Conservation (phyloP, 495 filamentous ascomycete species). For the Cenococcum geophilum region DNA sequence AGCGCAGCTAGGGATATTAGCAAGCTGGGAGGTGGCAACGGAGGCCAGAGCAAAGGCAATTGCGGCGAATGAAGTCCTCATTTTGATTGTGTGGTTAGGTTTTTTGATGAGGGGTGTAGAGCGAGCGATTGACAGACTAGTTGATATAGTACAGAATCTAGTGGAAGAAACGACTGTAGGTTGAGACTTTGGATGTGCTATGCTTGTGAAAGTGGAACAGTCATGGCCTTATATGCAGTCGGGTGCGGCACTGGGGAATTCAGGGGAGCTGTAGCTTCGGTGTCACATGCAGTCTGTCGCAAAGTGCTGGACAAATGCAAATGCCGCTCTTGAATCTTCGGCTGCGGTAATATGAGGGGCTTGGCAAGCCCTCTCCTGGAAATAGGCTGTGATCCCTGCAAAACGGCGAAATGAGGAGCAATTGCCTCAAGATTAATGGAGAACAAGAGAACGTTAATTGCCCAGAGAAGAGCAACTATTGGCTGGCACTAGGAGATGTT, state of each 20-base stretch:
- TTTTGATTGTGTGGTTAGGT: slow-evolving; percentile 29
- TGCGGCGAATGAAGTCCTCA: slow-evolving; percentile 41
- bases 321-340: slow-evolving; percentile 2
- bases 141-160: neutral
- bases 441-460: neutral
- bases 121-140: slow-evolving; percentile 10
- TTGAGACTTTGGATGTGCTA: slow-evolving; percentile 5
- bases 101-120: slow-evolving; percentile 1
- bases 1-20: slow-evolving; percentile 43
- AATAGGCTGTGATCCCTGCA: neutral
- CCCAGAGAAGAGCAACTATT: neutral
- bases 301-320: neutral
- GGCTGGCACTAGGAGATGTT: slow-evolving; percentile 3
- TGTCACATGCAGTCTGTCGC: slow-evolving; percentile 21
- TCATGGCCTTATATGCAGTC: slow-evolving; percentile 15
- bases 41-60: slow-evolving; percentile 39
- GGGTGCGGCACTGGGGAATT: neutral
- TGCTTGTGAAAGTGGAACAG: slow-evolving; percentile 4
- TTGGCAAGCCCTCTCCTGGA: neutral
- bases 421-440: neutral
- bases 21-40: slow-evolving; percentile 42
- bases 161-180: slow-evolving; percentile 17
- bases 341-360: neutral
- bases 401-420: neutral
- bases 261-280: slow-evolving; percentile 9